These are phyloP conservation scores for Breynia disticha DNA, from an alignment of 441 rosid species.

Conservation along the genomic window DNA sequence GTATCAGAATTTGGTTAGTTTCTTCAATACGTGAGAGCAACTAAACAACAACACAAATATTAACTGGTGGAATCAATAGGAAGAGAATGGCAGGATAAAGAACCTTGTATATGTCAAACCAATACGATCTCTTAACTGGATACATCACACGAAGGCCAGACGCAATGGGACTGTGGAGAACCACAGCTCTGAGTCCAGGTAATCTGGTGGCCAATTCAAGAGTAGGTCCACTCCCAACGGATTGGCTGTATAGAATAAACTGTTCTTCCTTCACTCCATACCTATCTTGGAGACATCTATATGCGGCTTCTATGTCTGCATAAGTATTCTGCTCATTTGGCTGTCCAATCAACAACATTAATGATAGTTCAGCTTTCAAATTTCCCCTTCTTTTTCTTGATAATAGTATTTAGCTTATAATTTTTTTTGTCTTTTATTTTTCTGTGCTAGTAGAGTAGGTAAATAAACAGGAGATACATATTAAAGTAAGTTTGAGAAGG, in stretches of 20 bases:
- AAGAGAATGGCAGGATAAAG: neutral
- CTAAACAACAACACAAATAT: neutral
- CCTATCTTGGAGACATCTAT: conserved; percentile 63
- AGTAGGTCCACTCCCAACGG: conserved; percentile 96
- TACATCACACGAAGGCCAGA: conserved; percentile 90
- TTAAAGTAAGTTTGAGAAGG: too few relatives aligned
- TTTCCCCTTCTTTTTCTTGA: neutral
- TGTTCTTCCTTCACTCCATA: conserved; percentile 75
- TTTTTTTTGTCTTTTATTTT: conserved; percentile 3
- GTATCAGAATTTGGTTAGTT: neutral
- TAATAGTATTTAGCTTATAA: neutral
- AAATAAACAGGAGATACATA: too few relatives aligned
- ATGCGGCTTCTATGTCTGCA: conserved; percentile 75
- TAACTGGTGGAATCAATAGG: conserved; percentile 2
- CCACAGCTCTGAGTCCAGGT: conserved; percentile 68
- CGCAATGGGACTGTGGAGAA: conserved; percentile 89
- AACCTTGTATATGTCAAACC: conserved; percentile 97
- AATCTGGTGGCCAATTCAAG: conserved; percentile 71
- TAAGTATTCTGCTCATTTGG: conserved; percentile 89
- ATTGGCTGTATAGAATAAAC: conserved; percentile 79
- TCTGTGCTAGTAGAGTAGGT: too few relatives aligned
- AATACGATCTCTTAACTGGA: conserved; percentile 79
- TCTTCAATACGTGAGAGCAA: neutral
- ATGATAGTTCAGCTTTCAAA: neutral
- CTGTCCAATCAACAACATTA: conserved; percentile 30